Percentiles rank a stretch among this genome's conserved stretches.
These are phyloP conservation scores for Thoreauomyces humboldtii DNA, from an alignment of 192 early-diverging fungal genomes.

Conservation along the genomic window DNA sequence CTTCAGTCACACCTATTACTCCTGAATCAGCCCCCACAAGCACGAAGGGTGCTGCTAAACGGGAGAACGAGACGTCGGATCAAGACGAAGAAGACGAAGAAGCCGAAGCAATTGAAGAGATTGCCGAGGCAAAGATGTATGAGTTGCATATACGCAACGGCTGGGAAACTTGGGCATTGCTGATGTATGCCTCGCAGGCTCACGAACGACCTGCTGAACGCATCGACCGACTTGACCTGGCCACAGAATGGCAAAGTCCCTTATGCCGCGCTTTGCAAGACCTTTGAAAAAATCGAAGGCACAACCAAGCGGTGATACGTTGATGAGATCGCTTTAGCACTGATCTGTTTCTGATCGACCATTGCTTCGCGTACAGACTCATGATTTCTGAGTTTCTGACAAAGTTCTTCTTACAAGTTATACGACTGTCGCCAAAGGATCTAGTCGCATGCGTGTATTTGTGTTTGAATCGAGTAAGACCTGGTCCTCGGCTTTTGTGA, in stretches of 20 bases:
- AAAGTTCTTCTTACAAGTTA: conserved; percentile 66
- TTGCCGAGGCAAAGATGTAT: background rate
- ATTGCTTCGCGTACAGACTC: conserved; percentile 38
- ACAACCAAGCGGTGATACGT: conserved; percentile 75
- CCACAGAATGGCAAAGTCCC: conserved; percentile 43
- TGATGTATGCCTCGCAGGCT: background rate
- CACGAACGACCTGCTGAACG: background rate
- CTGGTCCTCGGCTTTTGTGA: background rate
- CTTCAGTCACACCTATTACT: background rate
- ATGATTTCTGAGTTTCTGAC: conserved; percentile 72
- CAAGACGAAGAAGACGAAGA: background rate
- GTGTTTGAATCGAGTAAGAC: conserved; percentile 79
- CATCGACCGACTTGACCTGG: background rate
- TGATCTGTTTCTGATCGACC: background rate
- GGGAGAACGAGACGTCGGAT: background rate
- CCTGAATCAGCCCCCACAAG: background rate
- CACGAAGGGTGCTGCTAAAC: background rate
- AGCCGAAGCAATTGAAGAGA: background rate
- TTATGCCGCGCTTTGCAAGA: conserved; percentile 84
- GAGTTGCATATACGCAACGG: background rate
- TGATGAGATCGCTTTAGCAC: background rate
- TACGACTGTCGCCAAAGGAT: conserved; percentile 61
- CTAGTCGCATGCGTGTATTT: conserved; percentile 80
- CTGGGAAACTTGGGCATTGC: background rate
- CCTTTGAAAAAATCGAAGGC: conserved; percentile 82